These are phyloP conservation scores for Apophysomyces sp. DNA, from an alignment of 371 early-diverging fungal genomes.

Conservation along the genomic window DNA sequence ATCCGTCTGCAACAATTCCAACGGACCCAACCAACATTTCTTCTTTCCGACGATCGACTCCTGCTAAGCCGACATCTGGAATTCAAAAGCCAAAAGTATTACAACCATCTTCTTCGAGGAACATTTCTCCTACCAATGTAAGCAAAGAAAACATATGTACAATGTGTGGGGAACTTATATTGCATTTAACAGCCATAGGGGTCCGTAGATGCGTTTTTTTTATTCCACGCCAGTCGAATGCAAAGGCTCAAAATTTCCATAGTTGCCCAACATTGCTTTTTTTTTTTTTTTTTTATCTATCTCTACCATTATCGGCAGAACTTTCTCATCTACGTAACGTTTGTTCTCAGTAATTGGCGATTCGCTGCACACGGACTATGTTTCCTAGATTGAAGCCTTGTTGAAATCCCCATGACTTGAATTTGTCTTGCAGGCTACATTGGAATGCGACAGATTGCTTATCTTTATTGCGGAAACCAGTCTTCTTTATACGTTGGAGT, in stretches of 20 bases:
- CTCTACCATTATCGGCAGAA: background rate
- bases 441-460: background rate
- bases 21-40: conserved; percentile 10
- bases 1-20: conserved; percentile 4
- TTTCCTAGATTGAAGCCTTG: background rate
- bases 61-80: conserved; percentile 6
- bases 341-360: background rate
- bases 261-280: background rate
- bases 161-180: background rate
- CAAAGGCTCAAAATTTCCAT: background rate
- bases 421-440: background rate
- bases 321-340: background rate
- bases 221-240: background rate
- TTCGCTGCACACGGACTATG: background rate
- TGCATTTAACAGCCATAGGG: background rate
- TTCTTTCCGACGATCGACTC: conserved; percentile 22
- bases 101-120: conserved; percentile 15
- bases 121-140: conserved; percentile 21
- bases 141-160: background rate
- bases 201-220: background rate
- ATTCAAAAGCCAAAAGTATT: conserved; percentile 12
- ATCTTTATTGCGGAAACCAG: too few species aligned
- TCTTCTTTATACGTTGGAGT: too few species aligned
- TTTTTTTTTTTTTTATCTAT: background rate
- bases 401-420: background rate